Percentiles rank a stretch among this genome's conserved stretches.
phyloP scores from a whole-genome alignment of 1,139 yeast species.

The Geotrichum siamense region DNA sequence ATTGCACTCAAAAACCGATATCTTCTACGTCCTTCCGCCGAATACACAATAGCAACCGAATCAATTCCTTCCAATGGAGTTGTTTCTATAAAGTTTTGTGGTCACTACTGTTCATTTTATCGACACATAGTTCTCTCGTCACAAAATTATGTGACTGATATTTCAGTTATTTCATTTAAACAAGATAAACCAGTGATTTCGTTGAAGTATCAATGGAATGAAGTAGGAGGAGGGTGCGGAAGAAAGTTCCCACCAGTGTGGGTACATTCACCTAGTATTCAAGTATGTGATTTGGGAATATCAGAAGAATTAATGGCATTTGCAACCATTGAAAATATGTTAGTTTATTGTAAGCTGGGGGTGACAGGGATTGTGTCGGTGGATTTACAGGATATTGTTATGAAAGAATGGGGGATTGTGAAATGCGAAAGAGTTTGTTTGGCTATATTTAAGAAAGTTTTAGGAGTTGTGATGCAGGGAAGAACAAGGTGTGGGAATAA shows the following conservation, averaged over 20 bases:
- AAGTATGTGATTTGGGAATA: slow-evolving; percentile 20
- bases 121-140: slow-evolving; percentile 5
- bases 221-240: background rate
- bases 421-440: slow-evolving; percentile 5
- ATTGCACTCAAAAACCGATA: slow-evolving; percentile 18
- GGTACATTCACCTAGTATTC: slow-evolving; percentile 18
- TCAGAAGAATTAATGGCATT: slow-evolving; percentile 18
- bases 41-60: slow-evolving; percentile 19
- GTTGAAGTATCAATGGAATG: slow-evolving; percentile 20
- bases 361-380: background rate
- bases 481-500: background rate
- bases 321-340: slow-evolving; percentile 18
- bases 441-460: background rate
- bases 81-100: slow-evolving; percentile 14
- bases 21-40: slow-evolving; percentile 22
- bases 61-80: slow-evolving; percentile 21
- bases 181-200: slow-evolving; percentile 6
- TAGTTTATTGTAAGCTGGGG: background rate
- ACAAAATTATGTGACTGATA: slow-evolving; percentile 2
- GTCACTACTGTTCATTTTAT: slow-evolving; percentile 6
- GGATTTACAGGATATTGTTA: slow-evolving; percentile 3
- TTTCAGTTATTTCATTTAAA: slow-evolving; percentile 14
- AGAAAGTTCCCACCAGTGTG: slow-evolving; percentile 18
- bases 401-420: background rate
- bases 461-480: slow-evolving; percentile 10